A percentile compares a stretch with the other conserved stretches of the same genome.
phyloP scores from a whole-genome alignment of 805 yeast species.

The Ogataea minuta region DNA sequence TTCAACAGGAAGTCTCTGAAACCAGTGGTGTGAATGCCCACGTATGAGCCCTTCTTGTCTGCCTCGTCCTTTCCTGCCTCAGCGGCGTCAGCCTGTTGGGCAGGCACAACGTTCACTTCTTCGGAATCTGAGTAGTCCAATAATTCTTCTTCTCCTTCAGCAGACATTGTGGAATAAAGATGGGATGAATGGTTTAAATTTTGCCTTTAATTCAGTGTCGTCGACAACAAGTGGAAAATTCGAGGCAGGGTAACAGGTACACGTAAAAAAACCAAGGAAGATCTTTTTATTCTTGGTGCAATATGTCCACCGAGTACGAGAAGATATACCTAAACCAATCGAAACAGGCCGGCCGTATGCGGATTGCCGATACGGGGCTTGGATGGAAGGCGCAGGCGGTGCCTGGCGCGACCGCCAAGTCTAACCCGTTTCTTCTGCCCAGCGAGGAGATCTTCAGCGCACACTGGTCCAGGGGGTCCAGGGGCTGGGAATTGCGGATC shows the following conservation, averaged over 20 bases:
- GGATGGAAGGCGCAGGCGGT: conserved; percentile 75
- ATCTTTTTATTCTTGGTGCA: conserved; percentile 5
- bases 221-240: conserved; percentile 11
- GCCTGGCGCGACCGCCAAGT: conserved; percentile 47
- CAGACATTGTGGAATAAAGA: conserved; percentile 54
- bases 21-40: conserved; percentile 97
- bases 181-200: conserved; percentile 4
- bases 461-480: conserved; percentile 89
- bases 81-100: conserved; percentile 44
- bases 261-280: conserved; percentile 7
- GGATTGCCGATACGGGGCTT: conserved; percentile 93
- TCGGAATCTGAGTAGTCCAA: conserved; percentile 98
- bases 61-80: conserved; percentile 52
- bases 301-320: conserved; percentile 66
- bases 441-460: conserved; percentile 77
- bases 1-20: conserved; percentile 95
- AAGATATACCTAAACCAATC: conserved; percentile 88
- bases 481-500: conserved; percentile 86
- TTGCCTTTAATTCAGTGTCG: conserved; percentile 8
- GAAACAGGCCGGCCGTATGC: conserved; percentile 78
- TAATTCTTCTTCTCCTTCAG: conserved; percentile 98
- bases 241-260: conserved; percentile 19
- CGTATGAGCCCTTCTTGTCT: conserved; percentile 94
- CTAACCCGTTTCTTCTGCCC: conserved; percentile 84
- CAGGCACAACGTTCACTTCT: conserved; percentile 76